phyloP scores from a whole-genome alignment of 2,329 filamentous ascomycete genomes.

The Fusarium agapanthi region DNA sequence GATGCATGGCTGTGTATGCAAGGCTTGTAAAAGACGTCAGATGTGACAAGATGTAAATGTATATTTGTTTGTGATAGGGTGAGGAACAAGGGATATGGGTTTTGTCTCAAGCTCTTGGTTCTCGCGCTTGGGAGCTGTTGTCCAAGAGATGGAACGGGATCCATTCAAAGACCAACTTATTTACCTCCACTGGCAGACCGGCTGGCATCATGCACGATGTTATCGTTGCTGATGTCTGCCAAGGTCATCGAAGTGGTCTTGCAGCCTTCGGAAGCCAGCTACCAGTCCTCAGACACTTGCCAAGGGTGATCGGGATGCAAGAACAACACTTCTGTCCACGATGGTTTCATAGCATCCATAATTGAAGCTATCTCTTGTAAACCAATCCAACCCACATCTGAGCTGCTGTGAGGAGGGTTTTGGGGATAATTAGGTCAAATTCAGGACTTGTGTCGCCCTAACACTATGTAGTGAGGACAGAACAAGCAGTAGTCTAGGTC shows the following conservation, averaged over 20 bases:
- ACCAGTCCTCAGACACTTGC: background rate
- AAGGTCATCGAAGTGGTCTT: background rate
- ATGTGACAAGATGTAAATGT: slow-evolving; percentile 19
- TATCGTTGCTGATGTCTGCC: slow-evolving; percentile 6
- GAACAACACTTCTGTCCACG: background rate
- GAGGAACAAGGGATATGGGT: background rate
- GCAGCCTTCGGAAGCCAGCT: background rate
- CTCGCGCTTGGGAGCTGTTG: background rate
- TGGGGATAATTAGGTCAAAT: background rate
- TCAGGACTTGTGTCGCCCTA: background rate
- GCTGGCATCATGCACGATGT: background rate
- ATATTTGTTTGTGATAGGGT: background rate
- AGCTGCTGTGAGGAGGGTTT: slow-evolving; percentile 1
- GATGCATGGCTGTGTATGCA: background rate
- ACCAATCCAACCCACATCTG: background rate
- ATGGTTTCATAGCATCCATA: slow-evolving; percentile 29
- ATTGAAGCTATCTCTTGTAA: slow-evolving; percentile 4
- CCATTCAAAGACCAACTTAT: background rate
- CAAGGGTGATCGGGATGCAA: slow-evolving; percentile 16
- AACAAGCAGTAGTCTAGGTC: background rate
- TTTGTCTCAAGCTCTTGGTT: background rate
- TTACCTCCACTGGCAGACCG: background rate
- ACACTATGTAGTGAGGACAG: slow-evolving; percentile 1
- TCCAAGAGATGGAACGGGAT: background rate
- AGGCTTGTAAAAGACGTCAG: background rate